A percentile compares a stretch with the other conserved stretches of the same genome.
phyloP scores from a whole-genome alignment of 2,329 filamentous ascomycete species.

The Elsinoe fawcettii region DNA sequence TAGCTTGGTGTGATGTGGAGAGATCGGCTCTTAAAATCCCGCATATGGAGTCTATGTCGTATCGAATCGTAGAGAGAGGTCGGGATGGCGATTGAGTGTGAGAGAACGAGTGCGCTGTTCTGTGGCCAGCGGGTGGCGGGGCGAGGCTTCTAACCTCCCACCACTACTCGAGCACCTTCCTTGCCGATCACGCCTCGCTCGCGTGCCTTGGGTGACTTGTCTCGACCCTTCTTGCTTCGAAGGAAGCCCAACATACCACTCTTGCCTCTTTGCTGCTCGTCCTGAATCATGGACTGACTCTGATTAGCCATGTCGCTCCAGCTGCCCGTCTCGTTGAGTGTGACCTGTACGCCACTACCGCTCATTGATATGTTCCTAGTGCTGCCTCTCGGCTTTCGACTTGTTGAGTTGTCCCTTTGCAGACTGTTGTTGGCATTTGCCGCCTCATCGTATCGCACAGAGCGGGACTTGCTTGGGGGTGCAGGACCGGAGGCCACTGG shows the following conservation, averaged over 20 bases:
- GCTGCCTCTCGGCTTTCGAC: constrained; percentile 47
- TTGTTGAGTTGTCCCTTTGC: constrained; percentile 24
- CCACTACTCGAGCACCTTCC: constrained; percentile 68
- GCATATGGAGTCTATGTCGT: background rate
- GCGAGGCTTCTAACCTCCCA: constrained; percentile 29
- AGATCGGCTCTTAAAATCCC: background rate
- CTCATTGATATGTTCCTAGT: constrained; percentile 67
- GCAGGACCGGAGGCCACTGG: constrained; percentile 1
- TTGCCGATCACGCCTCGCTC: constrained; percentile 87
- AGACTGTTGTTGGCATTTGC: constrained; percentile 17
- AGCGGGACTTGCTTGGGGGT: constrained; percentile 21
- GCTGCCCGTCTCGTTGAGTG: constrained; percentile 78
- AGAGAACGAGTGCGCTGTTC: background rate
- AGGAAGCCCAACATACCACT: constrained; percentile 86
- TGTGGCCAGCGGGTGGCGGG: background rate
- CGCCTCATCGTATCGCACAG: constrained; percentile 24
- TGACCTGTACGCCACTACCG: constrained; percentile 75
- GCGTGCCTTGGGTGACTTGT: constrained; percentile 78
- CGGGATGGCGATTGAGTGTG: background rate
- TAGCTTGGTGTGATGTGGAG: background rate
- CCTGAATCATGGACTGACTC: constrained; percentile 60
- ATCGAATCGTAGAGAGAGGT: constrained; percentile 1
- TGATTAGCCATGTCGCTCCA: constrained; percentile 88
- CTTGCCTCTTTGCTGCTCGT: constrained; percentile 49
- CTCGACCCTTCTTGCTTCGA: constrained; percentile 78